These are phyloP conservation scores for Saccharomycopsis fodiens DNA, from an alignment of 805 yeast species.

Conservation along the genomic window DNA sequence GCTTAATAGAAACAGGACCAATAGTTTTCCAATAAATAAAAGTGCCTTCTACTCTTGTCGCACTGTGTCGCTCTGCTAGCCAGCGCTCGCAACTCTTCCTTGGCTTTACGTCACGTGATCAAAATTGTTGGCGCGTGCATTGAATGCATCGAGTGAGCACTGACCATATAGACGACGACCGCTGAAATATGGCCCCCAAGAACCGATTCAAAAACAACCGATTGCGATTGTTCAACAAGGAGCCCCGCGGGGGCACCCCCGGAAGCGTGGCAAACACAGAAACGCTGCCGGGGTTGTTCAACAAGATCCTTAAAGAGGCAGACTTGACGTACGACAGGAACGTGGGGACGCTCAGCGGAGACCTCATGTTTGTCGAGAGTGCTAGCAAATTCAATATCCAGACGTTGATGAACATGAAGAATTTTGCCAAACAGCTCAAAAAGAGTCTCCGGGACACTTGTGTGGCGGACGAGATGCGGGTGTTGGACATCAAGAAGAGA, in stretches of 20 bases:
- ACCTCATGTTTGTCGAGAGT: conserved; percentile 28
- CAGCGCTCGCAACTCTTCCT: too few relatives aligned
- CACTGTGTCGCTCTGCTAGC: too few relatives aligned
- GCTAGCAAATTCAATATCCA: conserved; percentile 8
- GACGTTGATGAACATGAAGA: conserved; percentile 12
- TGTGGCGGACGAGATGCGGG: conserved; percentile 14
- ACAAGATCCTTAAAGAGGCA: conserved; percentile 45
- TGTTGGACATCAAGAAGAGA: conserved; percentile 25
- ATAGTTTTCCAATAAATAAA: too few relatives aligned
- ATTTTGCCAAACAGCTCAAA: conserved; percentile 8
- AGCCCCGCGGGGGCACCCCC: background rate
- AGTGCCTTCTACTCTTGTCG: too few relatives aligned
- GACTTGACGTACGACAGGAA: conserved; percentile 50
- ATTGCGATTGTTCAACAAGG: background rate
- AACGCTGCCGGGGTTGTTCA: conserved; percentile 24
- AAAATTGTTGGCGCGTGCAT: too few relatives aligned
- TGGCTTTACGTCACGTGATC: too few relatives aligned
- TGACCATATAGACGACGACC: too few relatives aligned
- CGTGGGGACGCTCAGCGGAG: conserved; percentile 57
- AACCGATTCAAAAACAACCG: background rate
- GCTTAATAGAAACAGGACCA: too few relatives aligned
- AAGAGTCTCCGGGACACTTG: conserved; percentile 8
- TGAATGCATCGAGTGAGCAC: too few relatives aligned
- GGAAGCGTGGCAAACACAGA: too few relatives aligned
- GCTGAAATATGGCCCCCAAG: background rate